Conservation (phyloP, 768 basidiomycete genomes). For the Kwoniella europaea region DNA sequence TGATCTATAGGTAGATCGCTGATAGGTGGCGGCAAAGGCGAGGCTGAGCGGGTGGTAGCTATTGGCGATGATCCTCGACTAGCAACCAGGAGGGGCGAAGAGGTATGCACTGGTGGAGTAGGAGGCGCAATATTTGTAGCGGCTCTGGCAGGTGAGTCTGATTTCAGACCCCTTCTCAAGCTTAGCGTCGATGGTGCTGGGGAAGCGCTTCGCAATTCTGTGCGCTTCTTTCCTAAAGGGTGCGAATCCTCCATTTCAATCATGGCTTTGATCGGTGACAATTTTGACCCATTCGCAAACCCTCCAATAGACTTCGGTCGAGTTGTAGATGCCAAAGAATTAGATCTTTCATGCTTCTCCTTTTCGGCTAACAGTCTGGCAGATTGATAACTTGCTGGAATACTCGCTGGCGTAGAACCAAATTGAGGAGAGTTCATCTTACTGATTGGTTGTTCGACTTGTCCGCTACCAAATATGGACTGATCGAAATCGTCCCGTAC, state of each 20-base stretch:
- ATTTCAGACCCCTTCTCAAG: constrained; percentile 15
- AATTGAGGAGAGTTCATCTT: constrained; percentile 14
- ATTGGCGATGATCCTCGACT: constrained; percentile 6
- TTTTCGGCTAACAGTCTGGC: constrained; percentile 42
- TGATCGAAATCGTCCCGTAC: constrained; percentile 49
- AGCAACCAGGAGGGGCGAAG: constrained; percentile 14
- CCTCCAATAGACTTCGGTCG: constrained; percentile 6
- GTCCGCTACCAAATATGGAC: constrained; percentile 36
- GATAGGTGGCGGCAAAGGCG: constrained; percentile 12
- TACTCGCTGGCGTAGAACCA: constrained; percentile 23
- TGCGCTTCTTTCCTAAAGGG: constrained; percentile 24
- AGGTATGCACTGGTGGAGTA: not conserved
- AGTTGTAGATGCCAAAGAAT: constrained; percentile 15
- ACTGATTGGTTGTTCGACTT: not conserved
- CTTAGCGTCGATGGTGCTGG: constrained; percentile 38
- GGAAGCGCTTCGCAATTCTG: constrained; percentile 30
- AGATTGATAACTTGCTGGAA: constrained; percentile 46
- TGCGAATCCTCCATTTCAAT: constrained; percentile 15
- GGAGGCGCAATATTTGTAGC: not conserved
- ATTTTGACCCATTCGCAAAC: constrained; percentile 10
- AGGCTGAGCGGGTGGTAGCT: constrained; percentile 17
- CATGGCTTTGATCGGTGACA: constrained; percentile 25
- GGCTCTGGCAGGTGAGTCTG: constrained; percentile 7
- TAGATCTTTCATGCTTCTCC: constrained; percentile 23
- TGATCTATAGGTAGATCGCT: not conserved